Evolutionary conservation across 1,139 yeast species (phyloP), one percentile per base, ranked within the genome.

Genomic region (Lodderomyces parapsilosis): DNA sequence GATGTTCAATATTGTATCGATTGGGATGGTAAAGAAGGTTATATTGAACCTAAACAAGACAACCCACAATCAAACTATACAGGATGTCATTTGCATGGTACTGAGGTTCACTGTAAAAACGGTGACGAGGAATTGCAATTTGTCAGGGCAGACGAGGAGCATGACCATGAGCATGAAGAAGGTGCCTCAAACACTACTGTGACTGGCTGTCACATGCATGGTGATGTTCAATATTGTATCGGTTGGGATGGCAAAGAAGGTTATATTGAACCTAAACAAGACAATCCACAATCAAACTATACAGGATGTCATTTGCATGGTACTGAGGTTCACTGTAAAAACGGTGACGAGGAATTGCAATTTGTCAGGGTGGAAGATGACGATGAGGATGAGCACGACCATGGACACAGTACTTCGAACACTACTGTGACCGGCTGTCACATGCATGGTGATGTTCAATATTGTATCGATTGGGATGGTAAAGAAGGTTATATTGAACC

Each of bases 121-220:
- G 40, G 44, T 2, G 55, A 51, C 9, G 48, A 54, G 7, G 68
- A 63, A 42, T 60, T 60, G 2, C 56, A 58, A 40, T 65, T 63
- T 41, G 39, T 48, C 38, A 43, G 49, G 18, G 46, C 42, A 2
- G 51, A 41, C 6, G 38, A 36, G 5, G 27, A 33, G 14, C 34
- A 37, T 37, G 39, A 37, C 6, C 20, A 38, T 8, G 41, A 27
- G 8, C 37, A 31, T n/a, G 39, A 24, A 14, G 14, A 36, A 19
- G 17, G 11, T 15, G 11, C 24, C 11, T 14, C 30, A 13, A 38
- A 19, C 14, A 24, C 18, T 7, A 20, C 39, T 9, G 20, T 36
- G 2, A 57, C 63, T 4, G 56, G 51, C 13, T 66, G 71, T 43
- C 70, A 66, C 42, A 55, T 57, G 40, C 69, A 65, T 44, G 67